These are phyloP conservation scores for Fusarium newnesense DNA, from an alignment of 2,329 filamentous ascomycete genomes.

Conservation along the genomic window DNA sequence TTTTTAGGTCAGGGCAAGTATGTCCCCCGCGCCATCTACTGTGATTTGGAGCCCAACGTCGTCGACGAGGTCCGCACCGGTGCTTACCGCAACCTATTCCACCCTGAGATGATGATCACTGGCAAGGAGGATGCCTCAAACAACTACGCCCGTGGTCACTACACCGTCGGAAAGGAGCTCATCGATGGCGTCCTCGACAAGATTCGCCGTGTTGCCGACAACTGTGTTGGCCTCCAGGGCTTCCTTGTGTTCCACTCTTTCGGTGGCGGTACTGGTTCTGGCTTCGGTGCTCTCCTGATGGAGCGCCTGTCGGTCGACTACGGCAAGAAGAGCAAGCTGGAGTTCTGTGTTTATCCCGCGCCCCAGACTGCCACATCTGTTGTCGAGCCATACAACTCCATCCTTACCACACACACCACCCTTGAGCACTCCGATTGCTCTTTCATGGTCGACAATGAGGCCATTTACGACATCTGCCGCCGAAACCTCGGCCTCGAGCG, in stretches of 20 bases:
- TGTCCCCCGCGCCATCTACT: conserved; percentile 98
- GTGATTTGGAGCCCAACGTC: conserved; percentile 99
- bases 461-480: conserved; percentile 99
- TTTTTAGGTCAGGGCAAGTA: conserved; percentile 93
- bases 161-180: conserved; percentile 99
- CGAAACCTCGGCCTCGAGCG: conserved; percentile 97
- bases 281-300: conserved; percentile 98
- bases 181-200: conserved; percentile 98
- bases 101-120: conserved; percentile 99
- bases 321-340: conserved; percentile 99
- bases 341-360: conserved; percentile 99
- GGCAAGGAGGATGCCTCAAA: conserved; percentile 99
- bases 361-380: conserved; percentile 97
- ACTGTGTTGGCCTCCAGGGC: conserved; percentile 97
- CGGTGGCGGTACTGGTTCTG: conserved; percentile 97
- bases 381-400: conserved; percentile 99
- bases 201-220: conserved; percentile 96
- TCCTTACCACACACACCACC: conserved; percentile 98
- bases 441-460: conserved; percentile 99
- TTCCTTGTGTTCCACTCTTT: conserved; percentile 99
- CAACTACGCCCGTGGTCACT: conserved; percentile 99
- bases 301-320: conserved; percentile 99
- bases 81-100: conserved; percentile 95
- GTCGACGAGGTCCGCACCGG: conserved; percentile 99
- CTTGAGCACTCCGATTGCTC: conserved; percentile 99